Evolutionary conservation across 768 basidiomycete species (phyloP).

Genomic region (Termitomyces sp.): DNA sequence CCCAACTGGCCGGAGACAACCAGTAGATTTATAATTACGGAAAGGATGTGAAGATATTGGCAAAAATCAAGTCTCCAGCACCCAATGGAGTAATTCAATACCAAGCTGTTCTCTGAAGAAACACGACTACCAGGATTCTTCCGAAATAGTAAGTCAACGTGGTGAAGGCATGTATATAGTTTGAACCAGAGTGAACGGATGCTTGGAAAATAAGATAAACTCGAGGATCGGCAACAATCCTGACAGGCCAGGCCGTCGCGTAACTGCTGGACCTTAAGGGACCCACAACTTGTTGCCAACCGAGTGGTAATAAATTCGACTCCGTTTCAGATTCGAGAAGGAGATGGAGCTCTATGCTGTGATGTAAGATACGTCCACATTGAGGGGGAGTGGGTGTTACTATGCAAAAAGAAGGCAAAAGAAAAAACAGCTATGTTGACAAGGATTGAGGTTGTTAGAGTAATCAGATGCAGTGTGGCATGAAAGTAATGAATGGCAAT

Average conservation of each 20-base stretch:
- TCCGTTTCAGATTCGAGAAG: neutral
- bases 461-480: constrained; percentile 15
- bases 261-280: neutral
- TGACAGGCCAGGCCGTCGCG: neutral
- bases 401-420: constrained; percentile 23
- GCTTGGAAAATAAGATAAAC: neutral
- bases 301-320: neutral
- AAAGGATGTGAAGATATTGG: neutral
- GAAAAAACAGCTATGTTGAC: constrained; percentile 9
- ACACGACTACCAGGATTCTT: neutral
- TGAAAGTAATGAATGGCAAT: constrained; percentile 7
- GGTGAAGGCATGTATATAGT: neutral
- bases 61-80: neutral
- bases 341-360: constrained; percentile 15
- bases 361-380: constrained; percentile 18
- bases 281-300: neutral
- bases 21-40: neutral
- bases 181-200: neutral
- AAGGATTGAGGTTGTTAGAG: constrained; percentile 10
- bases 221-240: neutral
- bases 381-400: constrained; percentile 15
- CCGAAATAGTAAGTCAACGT: neutral
- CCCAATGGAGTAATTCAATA: neutral
- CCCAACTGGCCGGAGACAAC: neutral
- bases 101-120: neutral